Conservation (phyloP, 345 rosid species). For the Draba incana region DNA sequence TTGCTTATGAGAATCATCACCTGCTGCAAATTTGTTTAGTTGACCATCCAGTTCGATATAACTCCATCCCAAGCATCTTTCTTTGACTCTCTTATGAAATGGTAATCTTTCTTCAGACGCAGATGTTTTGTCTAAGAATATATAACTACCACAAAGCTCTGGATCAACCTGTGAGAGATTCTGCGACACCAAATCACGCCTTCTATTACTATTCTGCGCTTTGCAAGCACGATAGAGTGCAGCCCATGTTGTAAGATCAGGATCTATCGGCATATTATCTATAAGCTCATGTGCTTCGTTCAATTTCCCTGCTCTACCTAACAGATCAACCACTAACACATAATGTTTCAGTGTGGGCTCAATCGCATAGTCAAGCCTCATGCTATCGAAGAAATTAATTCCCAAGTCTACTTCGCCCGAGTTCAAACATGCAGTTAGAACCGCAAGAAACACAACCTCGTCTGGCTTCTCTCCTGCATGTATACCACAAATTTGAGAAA, state of each 20-base stretch:
- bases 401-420: conserved; percentile 60
- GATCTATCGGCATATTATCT: conserved; percentile 53
- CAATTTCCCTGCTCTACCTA: conserved; percentile 66
- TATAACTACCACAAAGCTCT: conserved; percentile 53
- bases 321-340: conserved; percentile 52
- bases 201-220: conserved; percentile 50
- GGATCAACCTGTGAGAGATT: conserved; percentile 60
- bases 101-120: conserved; percentile 45
- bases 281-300: conserved; percentile 54
- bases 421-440: conserved; percentile 58
- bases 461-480: conserved; percentile 65
- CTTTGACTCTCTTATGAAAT: conserved; percentile 42
- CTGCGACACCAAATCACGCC: conserved; percentile 48
- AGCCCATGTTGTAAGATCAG: conserved; percentile 66
- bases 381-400: conserved; percentile 62
- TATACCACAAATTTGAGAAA: conserved; percentile 1
- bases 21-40: conserved; percentile 58
- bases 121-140: conserved; percentile 56
- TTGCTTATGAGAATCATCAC: conserved; percentile 48
- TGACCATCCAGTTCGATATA: conserved; percentile 53
- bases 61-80: conserved; percentile 60
- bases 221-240: conserved; percentile 64
- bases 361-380: conserved; percentile 66
- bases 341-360: conserved; percentile 69
- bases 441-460: conserved; percentile 59